Percentiles rank a stretch among this genome's conserved stretches.
Evolutionary conservation across 148 eudicot genomes (phyloP).

Genomic region (Vaccinium macrocarpon): DNA sequence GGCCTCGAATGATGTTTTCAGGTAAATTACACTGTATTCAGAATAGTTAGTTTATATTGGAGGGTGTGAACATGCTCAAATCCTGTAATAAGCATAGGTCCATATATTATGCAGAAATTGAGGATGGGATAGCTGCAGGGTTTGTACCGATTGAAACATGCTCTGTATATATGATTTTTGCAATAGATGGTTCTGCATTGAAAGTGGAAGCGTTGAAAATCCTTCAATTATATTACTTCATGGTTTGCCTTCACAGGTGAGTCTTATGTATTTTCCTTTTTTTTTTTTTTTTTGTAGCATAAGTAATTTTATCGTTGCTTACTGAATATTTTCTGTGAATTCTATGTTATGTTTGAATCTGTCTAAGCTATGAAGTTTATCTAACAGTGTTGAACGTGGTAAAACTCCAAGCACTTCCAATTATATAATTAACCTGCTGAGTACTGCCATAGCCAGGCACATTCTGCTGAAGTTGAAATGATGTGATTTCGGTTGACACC

Average conservation of each 20-base stretch:
- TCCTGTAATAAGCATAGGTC: conserved; percentile 22
- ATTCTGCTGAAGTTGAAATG: not conserved
- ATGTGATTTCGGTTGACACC: not conserved
- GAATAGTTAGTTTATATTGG: not conserved
- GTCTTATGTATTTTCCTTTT: conserved; percentile 16
- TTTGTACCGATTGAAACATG: conserved; percentile 50
- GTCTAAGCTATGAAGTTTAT: not conserved
- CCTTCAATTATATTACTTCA: conserved; percentile 77
- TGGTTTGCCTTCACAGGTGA: conserved; percentile 99
- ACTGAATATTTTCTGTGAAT: not conserved
- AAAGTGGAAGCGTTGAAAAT: conserved; percentile 72
- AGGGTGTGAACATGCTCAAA: conserved; percentile 5
- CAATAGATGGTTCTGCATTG: conserved; percentile 98
- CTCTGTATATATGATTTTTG: conserved; percentile 51
- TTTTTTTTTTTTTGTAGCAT: not conserved
- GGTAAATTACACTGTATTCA: conserved; percentile 45
- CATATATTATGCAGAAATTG: conserved; percentile 52
- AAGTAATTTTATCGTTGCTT: not conserved
- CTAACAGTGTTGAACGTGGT: not conserved
- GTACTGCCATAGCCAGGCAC: not conserved
- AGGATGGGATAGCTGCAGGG: conserved; percentile 77
- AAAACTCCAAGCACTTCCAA: not conserved
- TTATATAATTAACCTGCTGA: not conserved
- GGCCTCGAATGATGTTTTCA: conserved; percentile 73
- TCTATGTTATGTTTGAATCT: not conserved